Evolutionary conservation across 2,329 filamentous ascomycete genomes (phyloP).

Genomic region (Trichoderma lentiforme): DNA sequence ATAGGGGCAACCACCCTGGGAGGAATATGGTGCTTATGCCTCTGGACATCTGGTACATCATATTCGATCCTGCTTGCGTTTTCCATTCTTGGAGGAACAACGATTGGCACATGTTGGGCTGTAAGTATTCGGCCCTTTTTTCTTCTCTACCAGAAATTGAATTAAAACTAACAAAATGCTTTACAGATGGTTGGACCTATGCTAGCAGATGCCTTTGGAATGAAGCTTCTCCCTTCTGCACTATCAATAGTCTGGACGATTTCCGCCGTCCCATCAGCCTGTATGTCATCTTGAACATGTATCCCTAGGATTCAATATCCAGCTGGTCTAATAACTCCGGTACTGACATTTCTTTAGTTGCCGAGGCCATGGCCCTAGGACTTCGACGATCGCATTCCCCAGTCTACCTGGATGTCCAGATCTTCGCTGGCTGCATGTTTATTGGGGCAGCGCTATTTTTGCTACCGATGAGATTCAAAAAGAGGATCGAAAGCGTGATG

Average conservation of each 20-base stretch:
- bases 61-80: background rate
- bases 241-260: constrained; percentile 12
- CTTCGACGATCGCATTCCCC: background rate
- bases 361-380: constrained; percentile 9
- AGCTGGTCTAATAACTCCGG: background rate
- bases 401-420: constrained; percentile 5
- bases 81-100: constrained; percentile 2
- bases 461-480: background rate
- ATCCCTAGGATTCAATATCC: background rate
- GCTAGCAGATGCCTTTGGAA: constrained; percentile 11
- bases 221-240: constrained; percentile 12
- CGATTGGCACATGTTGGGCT: constrained; percentile 5
- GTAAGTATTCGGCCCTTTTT: background rate
- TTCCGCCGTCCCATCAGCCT: constrained; percentile 2
- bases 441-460: background rate
- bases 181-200: background rate
- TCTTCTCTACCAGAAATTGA: too few species aligned
- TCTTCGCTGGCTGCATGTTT: constrained; percentile 9
- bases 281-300: background rate
- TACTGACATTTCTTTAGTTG: background rate
- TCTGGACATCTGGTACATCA: background rate
- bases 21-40: constrained; percentile 7
- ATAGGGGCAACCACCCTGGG: constrained; percentile 42
- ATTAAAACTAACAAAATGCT: background rate
- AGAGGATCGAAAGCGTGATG: background rate